Evolutionary conservation across 495 filamentous ascomycete genomes (phyloP), one percentile per base, ranked within the genome.

Genomic region (Penicillium lividum): DNA sequence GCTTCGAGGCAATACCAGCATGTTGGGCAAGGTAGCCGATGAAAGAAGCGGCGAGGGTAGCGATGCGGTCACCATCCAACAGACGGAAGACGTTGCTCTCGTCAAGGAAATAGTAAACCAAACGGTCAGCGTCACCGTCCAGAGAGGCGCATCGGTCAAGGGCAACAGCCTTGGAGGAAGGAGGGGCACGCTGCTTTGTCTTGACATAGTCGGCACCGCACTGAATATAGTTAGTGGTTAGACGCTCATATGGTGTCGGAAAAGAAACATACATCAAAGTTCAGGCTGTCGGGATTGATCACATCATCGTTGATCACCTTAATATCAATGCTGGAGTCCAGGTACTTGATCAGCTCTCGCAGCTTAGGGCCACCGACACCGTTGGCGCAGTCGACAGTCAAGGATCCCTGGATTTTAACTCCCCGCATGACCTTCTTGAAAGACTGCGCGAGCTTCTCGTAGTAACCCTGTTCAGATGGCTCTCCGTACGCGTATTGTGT

Each of bases 191-290:
- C 76, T 98, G 95, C 72, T 91, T 90, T 11, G 94, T 98, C 73
- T 98, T 98, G 59, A 98, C 95, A 58, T 86, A 97, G 69, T 98
- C 94, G 70, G 94, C 94, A 73, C 94, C 94, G 66, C 91, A 97
- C 90, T 95, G 15, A 45, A 44, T 33, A 61, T 30, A 33, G 34
- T 66, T 64, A 71, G 67, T 50, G 54, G 38, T 51, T 51, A 51
- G 44, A 25, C 13, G 36, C 25, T 48, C 36, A 31, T 47, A 36
- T 53, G 9, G 51, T 34, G 58, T 6, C 45, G 27, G 5, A 11
- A 15, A 48, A 38, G 43, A 43, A 43, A 46, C 81, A 59, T 82
- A 93, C 91, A 67, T 96, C 89, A 30, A 89, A 82, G 71, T 98
- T 98, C 62, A 98, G 77, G 50, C 85, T 83, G 62, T 97, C 91